These are phyloP conservation scores for Gentiana dahurica DNA, from an alignment of 257 asterid genomes.

Conservation along the genomic window DNA sequence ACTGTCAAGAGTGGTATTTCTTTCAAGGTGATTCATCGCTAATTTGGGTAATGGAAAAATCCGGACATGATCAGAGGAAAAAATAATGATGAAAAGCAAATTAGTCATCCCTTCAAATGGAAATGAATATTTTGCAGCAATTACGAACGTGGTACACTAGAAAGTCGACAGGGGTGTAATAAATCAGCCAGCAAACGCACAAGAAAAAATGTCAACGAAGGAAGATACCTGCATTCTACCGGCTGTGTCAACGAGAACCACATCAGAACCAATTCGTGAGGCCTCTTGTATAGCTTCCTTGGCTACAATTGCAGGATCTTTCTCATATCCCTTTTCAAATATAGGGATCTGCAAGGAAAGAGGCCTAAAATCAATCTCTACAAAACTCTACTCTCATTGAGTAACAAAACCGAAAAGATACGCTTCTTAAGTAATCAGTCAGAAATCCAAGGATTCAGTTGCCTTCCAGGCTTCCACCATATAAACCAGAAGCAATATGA, in stretches of 20 bases:
- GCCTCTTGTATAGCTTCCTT: constrained; percentile 98
- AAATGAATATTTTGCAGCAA: too few relatives aligned
- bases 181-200: too few relatives aligned
- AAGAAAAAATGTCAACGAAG: background rate
- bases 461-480: too few relatives aligned
- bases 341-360: constrained; percentile 54
- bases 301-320: constrained; percentile 95
- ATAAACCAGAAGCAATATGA: too few relatives aligned
- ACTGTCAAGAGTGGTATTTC: too few relatives aligned
- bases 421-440: background rate
- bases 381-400: too few relatives aligned
- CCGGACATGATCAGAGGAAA: too few relatives aligned
- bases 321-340: constrained; percentile 97
- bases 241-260: constrained; percentile 96
- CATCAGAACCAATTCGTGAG: constrained; percentile 76
- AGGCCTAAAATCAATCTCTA: constrained; percentile 6
- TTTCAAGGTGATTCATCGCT: too few relatives aligned
- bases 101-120: too few relatives aligned
- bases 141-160: too few relatives aligned
- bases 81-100: too few relatives aligned
- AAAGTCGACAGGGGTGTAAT: background rate
- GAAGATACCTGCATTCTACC: constrained; percentile 89
- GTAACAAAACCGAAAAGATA: background rate
- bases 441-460: constrained; percentile 1
- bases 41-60: too few relatives aligned